A percentile compares a stretch with the other conserved stretches of the same genome.
These are phyloP conservation scores for Pueraria montana DNA, from an alignment of 306 rosid genomes.

Conservation along the genomic window DNA sequence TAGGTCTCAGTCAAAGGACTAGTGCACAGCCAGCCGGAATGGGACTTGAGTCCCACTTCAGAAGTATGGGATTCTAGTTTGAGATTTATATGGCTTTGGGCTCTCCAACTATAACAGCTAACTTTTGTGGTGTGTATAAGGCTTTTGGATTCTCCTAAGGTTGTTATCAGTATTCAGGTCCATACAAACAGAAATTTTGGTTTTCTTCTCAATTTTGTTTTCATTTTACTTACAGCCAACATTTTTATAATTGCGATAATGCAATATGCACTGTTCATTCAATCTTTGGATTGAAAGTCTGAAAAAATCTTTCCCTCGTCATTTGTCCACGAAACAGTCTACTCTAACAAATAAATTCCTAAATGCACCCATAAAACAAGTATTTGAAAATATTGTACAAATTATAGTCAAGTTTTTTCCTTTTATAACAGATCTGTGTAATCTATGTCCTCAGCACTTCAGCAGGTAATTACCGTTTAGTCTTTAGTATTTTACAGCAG, in stretches of 20 bases:
- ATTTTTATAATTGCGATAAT: conserved; percentile 11
- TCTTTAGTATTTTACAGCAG: conserved; percentile 6
- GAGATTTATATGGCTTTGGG: too few relatives aligned
- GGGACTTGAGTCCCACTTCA: not conserved
- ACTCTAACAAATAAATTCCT: conserved; percentile 11
- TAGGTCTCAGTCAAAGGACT: too few relatives aligned
- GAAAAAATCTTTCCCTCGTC: not conserved
- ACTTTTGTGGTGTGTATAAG: not conserved
- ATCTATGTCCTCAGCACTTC: conserved; percentile 6
- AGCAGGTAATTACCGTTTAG: not conserved
- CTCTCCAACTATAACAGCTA: not conserved
- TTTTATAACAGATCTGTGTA: not conserved
- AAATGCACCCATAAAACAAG: not conserved
- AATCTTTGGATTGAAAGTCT: not conserved
- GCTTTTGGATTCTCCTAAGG: not conserved
- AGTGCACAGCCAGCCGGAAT: too few relatives aligned
- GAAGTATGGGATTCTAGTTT: not conserved
- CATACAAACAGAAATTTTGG: conserved; percentile 11
- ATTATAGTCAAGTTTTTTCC: not conserved
- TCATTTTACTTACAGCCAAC: not conserved
- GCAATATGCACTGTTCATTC: not conserved
- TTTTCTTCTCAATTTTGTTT: conserved; percentile 6
- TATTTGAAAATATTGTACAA: not conserved
- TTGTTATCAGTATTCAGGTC: not conserved
- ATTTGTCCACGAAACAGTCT: not conserved